phyloP scores from a whole-genome alignment of 1,284 basidiomycete species.

The Ustilago crameri region DNA sequence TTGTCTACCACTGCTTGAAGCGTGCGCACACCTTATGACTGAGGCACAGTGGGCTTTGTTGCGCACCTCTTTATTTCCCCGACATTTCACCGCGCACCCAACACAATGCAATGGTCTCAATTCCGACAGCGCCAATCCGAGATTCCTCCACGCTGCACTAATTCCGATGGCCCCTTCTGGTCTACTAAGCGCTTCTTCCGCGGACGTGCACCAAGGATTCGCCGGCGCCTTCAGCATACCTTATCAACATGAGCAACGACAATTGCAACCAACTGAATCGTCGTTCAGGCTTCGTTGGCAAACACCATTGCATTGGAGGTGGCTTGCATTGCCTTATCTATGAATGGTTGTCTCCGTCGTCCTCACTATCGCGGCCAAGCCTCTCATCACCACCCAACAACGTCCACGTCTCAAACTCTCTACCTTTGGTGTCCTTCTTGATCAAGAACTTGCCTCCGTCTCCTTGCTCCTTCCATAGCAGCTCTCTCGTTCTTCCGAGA shows the following conservation, averaged over 20 bases:
- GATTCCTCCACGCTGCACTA: neutral
- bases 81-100: too few species aligned
- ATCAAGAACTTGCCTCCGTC: conserved; percentile 58
- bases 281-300: neutral
- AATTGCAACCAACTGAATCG: too few species aligned
- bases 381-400: conserved; percentile 62
- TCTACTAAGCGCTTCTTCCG: neutral
- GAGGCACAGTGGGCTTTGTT: too few species aligned
- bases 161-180: neutral
- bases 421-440: conserved; percentile 54
- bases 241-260: neutral
- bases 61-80: too few species aligned
- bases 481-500: conserved; percentile 53
- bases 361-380: conserved; percentile 52
- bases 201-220: too few species aligned
- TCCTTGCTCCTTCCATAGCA: conserved; percentile 64
- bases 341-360: conserved; percentile 13
- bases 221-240: too few species aligned
- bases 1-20: too few species aligned
- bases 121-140: neutral
- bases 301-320: neutral
- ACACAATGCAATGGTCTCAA: neutral
- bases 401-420: conserved; percentile 59
- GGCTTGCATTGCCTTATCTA: neutral
- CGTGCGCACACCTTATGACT: too few species aligned